Percentiles rank a stretch among this genome's conserved stretches.
Evolutionary conservation across 495 filamentous ascomycete species (phyloP).

Genomic region (Platismatia glauca): DNA sequence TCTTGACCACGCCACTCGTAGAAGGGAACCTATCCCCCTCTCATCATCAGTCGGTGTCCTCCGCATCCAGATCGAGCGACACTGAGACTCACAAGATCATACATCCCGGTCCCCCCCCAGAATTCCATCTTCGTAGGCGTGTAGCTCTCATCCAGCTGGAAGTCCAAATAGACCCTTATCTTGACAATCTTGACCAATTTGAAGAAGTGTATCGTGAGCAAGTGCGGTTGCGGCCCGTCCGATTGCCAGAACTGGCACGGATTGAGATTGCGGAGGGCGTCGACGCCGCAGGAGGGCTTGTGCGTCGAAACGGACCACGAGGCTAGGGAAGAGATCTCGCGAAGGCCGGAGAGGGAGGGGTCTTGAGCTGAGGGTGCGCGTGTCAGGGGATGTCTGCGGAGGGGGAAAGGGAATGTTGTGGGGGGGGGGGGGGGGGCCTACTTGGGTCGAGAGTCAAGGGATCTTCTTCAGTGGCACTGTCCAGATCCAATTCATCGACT

Average conservation of each 20-base stretch:
- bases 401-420: neutral
- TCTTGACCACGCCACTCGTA: slow-evolving; percentile 63
- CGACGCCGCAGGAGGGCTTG: slow-evolving; percentile 85
- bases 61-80: neutral
- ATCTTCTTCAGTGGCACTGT: slow-evolving; percentile 15
- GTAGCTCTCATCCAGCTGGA: slow-evolving; percentile 85
- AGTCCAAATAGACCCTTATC: slow-evolving; percentile 83
- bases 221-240: slow-evolving; percentile 90
- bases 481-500: slow-evolving; percentile 11
- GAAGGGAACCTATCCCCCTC: slow-evolving; percentile 46
- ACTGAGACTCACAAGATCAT: slow-evolving; percentile 51
- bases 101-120: slow-evolving; percentile 73
- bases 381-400: neutral
- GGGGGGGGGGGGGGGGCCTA: slow-evolving; percentile 1
- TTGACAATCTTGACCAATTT: slow-evolving; percentile 78
- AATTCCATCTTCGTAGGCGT: slow-evolving; percentile 91
- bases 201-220: slow-evolving; percentile 90
- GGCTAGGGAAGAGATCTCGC: slow-evolving; percentile 90
- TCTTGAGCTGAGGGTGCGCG: slow-evolving; percentile 14
- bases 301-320: slow-evolving; percentile 85
- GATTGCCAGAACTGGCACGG: slow-evolving; percentile 88
- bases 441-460: slow-evolving; percentile 20
- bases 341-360: slow-evolving; percentile 37
- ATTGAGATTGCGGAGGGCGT: slow-evolving; percentile 73
- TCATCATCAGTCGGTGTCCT: neutral